Evolutionary conservation across 108 stramenopile genomes (phyloP), one percentile per base, ranked within the genome.

Genomic region (Nannochloropsis oceanica): DNA sequence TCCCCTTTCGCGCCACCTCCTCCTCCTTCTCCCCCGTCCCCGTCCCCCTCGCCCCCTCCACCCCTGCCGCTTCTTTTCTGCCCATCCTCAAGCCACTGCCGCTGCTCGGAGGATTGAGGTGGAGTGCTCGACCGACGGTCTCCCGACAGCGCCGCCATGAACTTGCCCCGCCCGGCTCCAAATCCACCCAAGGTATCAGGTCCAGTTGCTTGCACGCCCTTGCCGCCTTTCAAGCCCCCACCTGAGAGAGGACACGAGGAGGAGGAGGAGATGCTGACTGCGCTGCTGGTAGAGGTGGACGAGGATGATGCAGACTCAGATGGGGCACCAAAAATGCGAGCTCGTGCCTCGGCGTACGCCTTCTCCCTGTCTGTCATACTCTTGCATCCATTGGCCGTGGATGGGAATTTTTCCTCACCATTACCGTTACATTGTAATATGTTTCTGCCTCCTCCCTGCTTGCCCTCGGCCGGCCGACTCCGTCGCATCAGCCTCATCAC

Each of bases 331-430:
- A 97, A 96, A 84, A 96, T 97, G 10, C 96, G 90, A 18, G 96
- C 96, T 59, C 96, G 83, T 12, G 94, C 95, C 90, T 95, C 95
- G 24, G 94, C 95, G 85, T 97, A 97, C 43, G 93, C 93, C 90
- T 92, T 93, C 92, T 96, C 95, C 89, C 93, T 93, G 44, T 94
- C 96, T n/a, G 85, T 87, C 26, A 95, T 84, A 20, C 89, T 92
- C 82, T 91, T 91, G 25, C 87, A 81, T 46, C 88, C 85, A 8
- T 73, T 73, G 22, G n/a, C 59, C 2, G 59, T 8, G 26, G 22
- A 42, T 44, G 46, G 43, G 18, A 79, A 44, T 44, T 42, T 24
- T 18, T 44, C 87, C 82, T 43, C n/a, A 34, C 82, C 34, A 22
- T 83, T 25, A 43, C 79, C 59, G 22, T 73, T 73, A n/a, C 59